A percentile compares a stretch with the other conserved stretches of the same genome.
These are phyloP conservation scores for Toxoplasma gondii DNA, from an alignment of 169 alveolate genomes.

Conservation along the genomic window DNA sequence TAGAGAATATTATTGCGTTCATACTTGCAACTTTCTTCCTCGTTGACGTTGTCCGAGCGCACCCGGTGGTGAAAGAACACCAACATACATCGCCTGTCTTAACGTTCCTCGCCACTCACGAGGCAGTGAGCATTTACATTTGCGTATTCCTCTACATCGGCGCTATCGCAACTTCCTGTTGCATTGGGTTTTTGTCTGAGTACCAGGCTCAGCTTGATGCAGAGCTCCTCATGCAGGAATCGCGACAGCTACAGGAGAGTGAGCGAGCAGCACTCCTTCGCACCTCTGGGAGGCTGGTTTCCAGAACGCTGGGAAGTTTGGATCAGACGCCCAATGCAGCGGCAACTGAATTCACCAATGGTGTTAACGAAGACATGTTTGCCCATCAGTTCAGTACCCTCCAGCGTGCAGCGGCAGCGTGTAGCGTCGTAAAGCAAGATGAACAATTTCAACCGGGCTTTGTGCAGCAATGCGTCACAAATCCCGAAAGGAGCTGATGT, in stretches of 20 bases:
- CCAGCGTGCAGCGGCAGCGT: too few relatives aligned
- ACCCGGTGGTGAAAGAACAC: slow-evolving; percentile 5
- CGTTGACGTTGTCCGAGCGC: slow-evolving; percentile 19
- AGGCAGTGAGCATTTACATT: neutral
- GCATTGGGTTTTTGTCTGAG: slow-evolving; percentile 29
- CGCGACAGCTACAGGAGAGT: slow-evolving; percentile 3
- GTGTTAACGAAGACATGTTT: slow-evolving; percentile 5
- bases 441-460: too few relatives aligned
- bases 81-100: neutral
- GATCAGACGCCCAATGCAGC: neutral
- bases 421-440: too few relatives aligned
- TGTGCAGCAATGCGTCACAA: too few relatives aligned
- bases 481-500: too few relatives aligned
- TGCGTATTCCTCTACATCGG: slow-evolving; percentile 34
- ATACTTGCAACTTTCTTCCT: neutral
- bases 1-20: slow-evolving; percentile 27
- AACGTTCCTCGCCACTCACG: slow-evolving; percentile 24
- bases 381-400: neutral
- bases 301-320: neutral
- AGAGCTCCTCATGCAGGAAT: slow-evolving; percentile 20
- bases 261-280: slow-evolving; percentile 38
- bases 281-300: neutral
- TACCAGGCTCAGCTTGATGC: slow-evolving; percentile 48
- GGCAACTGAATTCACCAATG: neutral
- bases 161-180: slow-evolving; percentile 10